A percentile compares a stretch with the other conserved stretches of the same genome.
Conservation (phyloP, 164 flowering plant genomes). For the Echeveria elegans region DNA sequence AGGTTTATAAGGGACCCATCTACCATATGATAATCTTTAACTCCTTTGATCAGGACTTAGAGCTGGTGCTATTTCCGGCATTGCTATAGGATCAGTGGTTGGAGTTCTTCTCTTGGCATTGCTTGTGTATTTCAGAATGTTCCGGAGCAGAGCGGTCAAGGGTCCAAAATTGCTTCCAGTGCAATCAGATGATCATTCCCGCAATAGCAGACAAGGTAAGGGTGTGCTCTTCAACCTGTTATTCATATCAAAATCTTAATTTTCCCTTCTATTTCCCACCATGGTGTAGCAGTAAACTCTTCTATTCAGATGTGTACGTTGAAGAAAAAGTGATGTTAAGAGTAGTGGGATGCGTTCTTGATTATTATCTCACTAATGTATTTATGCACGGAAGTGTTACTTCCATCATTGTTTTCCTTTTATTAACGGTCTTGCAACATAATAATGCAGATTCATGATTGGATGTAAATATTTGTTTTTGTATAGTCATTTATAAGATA, state of each 20-base stretch:
- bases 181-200: constrained; percentile 15
- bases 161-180: constrained; percentile 17
- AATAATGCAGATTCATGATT: background rate
- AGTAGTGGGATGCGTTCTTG: background rate
- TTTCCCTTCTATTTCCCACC: background rate
- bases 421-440: background rate
- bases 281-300: background rate
- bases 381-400: background rate
- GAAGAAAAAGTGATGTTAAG: background rate
- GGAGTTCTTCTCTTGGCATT: constrained; percentile 21
- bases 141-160: constrained; percentile 18
- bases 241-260: too few relatives aligned
- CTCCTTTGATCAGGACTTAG: constrained; percentile 29
- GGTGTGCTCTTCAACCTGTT: background rate
- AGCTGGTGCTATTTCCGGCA: constrained; percentile 36
- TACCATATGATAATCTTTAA: constrained; percentile 11
- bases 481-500: background rate
- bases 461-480: background rate
- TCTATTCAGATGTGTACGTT: background rate
- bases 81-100: constrained; percentile 27
- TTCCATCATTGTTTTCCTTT: background rate
- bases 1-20: constrained; percentile 4
- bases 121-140: constrained; percentile 15
- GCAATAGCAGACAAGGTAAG: constrained; percentile 21
- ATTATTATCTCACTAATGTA: background rate